Percentiles rank a stretch among this genome's conserved stretches.
Evolutionary conservation across 768 basidiomycete species (phyloP).

Genomic region (Rhodotorula sphaerocarpa): DNA sequence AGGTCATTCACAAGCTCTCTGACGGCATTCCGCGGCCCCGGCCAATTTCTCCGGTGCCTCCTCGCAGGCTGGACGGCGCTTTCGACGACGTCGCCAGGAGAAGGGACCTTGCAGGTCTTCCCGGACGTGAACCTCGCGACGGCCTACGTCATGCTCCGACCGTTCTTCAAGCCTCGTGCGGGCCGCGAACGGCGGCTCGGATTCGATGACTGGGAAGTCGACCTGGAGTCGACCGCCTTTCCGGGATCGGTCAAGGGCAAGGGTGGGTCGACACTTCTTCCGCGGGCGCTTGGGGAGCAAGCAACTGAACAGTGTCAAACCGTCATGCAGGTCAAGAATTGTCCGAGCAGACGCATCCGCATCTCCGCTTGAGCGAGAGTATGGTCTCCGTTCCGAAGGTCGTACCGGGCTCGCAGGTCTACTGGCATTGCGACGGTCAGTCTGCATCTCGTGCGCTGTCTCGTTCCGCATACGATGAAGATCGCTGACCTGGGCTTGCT

Average conservation of each 20-base stretch:
- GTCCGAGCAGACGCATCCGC: conserved; percentile 55
- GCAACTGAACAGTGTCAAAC: too few relatives aligned
- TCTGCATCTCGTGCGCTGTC: not conserved
- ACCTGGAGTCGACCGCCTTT: conserved; percentile 52
- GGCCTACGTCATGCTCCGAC: conserved; percentile 54
- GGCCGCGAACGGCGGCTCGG: conserved; percentile 40
- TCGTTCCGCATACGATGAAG: too few relatives aligned
- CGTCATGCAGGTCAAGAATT: conserved; percentile 45
- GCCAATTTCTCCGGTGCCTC: too few relatives aligned
- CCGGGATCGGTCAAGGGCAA: conserved; percentile 46
- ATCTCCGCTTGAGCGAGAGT: conserved; percentile 52
- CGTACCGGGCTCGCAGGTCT: conserved; percentile 54
- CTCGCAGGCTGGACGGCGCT: conserved; percentile 13
- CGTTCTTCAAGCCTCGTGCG: conserved; percentile 53
- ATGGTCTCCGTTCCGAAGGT: conserved; percentile 58
- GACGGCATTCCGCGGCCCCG: too few relatives aligned
- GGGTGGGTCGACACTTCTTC: conserved; percentile 50
- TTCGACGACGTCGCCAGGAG: not conserved
- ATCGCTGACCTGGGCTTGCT: not conserved
- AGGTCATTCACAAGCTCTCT: not conserved
- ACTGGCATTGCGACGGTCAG: conserved; percentile 26
- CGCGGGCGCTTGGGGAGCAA: too few relatives aligned
- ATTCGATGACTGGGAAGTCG: conserved; percentile 54
- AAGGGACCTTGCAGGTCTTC: conserved; percentile 57
- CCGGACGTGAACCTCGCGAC: conserved; percentile 52